Base-by-base conservation (phyloP, 75 land plant species). In the Cryptomeria japonica region DNA sequence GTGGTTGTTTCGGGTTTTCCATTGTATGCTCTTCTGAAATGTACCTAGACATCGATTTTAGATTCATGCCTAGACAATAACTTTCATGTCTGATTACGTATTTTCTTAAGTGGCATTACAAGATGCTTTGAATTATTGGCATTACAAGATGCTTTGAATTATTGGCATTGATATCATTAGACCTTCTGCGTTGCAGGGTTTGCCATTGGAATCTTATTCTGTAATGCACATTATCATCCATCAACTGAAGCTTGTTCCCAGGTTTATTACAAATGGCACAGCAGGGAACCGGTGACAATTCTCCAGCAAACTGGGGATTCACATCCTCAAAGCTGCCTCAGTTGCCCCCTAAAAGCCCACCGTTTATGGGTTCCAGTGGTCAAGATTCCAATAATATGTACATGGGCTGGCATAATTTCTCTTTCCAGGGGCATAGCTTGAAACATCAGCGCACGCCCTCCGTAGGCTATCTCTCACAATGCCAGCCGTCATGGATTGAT, bases 401-500 rank as follows among this genome's bases (percentile, higher is more conserved):
- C 25, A 82, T 82, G 84, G 84, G 84, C 3, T 82, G 84, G 84
- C 51, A 47, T 44, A 82, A 82, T 82, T 44, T 82, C 32, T n/a
- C 84, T 8, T 82, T 82, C 84, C 84, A 82, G 10, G 84, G 84
- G 15, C 22, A 82, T 3, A 82, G 51, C 41, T 82, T 82, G 32
- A 82, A 82, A 44, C 84, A 82, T 82, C 84, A 82, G 84, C 84
- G 84, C 84, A 82, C 84, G 46, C 84, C 84, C 84, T 44, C 84
- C 1, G 84, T 44, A 47, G 84, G 84, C 51, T 82, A 82, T 82
- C 73, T 51, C 46, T 84, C 73, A 44, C 82, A 82, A 11, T 84
- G 87, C 47, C 89, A 83, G 36, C 87, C 88, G 16, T 87, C 91
- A 0, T 94, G 95, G 94, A 90, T 91, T 15, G 96, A 93, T 86